These are phyloP conservation scores for Lodderomyces parapsilosis DNA, from an alignment of 1,139 yeast genomes.

Conservation along the genomic window DNA sequence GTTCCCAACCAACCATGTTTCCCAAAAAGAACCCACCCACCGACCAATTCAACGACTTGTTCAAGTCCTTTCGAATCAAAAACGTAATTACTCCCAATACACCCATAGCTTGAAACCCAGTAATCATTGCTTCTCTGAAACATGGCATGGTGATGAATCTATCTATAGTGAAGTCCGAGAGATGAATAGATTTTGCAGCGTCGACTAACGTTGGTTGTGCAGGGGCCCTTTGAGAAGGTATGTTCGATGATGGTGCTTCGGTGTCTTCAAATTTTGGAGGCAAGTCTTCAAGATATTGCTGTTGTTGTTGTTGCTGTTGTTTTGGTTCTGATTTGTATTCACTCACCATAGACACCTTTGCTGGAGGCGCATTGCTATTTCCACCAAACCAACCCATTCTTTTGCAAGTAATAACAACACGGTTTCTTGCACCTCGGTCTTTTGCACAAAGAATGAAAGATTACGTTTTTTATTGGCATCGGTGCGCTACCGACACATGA, in stretches of 20 bases:
- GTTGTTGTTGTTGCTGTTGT: slow-evolving; percentile 16
- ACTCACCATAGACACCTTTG: slow-evolving; percentile 27
- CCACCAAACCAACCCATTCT: slow-evolving; percentile 36
- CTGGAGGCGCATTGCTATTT: slow-evolving; percentile 16
- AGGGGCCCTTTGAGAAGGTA: slow-evolving; percentile 5
- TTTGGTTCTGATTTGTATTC: slow-evolving; percentile 17
- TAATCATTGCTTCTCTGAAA: slow-evolving; percentile 82
- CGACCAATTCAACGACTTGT: slow-evolving; percentile 76
- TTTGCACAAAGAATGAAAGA: neutral
- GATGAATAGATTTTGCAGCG: slow-evolving; percentile 29
- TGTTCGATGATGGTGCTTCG: slow-evolving; percentile 18
- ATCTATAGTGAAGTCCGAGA: slow-evolving; percentile 55
- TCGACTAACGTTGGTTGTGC: slow-evolving; percentile 26
- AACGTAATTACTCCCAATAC: slow-evolving; percentile 75
- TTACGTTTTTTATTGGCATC: neutral
- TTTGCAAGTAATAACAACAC: neutral
- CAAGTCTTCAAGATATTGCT: slow-evolving; percentile 31
- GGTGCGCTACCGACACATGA: neutral
- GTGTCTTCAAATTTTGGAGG: slow-evolving; percentile 49
- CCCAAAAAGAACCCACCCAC: slow-evolving; percentile 80
- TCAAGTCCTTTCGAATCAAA: slow-evolving; percentile 61
- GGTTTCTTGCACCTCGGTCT: neutral
- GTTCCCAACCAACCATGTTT: slow-evolving; percentile 87
- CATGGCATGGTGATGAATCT: slow-evolving; percentile 74
- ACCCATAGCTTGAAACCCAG: slow-evolving; percentile 84